phyloP scores from a whole-genome alignment of 495 filamentous ascomycete species.

The Hypoxylon crocopeplum region DNA sequence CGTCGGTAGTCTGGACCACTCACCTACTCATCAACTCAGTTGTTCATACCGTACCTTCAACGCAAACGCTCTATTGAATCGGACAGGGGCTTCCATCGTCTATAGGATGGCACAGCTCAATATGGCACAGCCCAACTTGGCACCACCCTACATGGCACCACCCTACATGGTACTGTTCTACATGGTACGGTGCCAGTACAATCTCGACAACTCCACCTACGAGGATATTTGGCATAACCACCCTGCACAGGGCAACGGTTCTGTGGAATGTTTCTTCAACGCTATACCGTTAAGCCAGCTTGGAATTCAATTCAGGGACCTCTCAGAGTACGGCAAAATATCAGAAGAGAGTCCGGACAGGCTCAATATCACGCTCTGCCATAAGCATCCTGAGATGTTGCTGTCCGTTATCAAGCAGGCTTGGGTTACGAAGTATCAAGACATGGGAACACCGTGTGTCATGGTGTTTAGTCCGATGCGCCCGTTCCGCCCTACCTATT shows the following conservation, averaged over 20 bases:
- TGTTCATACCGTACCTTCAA: no score
- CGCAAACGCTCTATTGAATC: no score
- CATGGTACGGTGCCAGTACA: no score
- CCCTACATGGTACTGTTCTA: no score
- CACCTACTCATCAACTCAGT: no score
- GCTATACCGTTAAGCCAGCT: slow-evolving; percentile 10
- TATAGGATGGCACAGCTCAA: no score
- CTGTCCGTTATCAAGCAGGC: slow-evolving; percentile 3
- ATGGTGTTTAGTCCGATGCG: slow-evolving; percentile 12
- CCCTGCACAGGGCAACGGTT: no score
- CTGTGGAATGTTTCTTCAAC: slow-evolving; percentile 10
- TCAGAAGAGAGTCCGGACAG: slow-evolving; percentile 11
- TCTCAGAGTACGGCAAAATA: slow-evolving; percentile 20
- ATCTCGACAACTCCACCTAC: no score
- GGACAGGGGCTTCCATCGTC: no score
- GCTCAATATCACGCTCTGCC: slow-evolving; percentile 14
- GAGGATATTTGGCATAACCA: no score
- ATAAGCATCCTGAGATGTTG: neutral
- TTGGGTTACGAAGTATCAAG: slow-evolving; percentile 33
- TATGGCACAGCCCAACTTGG: neutral
- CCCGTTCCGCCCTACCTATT: neutral
- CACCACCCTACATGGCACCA: neutral
- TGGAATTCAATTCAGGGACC: neutral
- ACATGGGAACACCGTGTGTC: neutral
- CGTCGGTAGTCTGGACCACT: no score